phyloP scores from a whole-genome alignment of 1,284 basidiomycete genomes.

The Apiotrichum akiyoshidainum region DNA sequence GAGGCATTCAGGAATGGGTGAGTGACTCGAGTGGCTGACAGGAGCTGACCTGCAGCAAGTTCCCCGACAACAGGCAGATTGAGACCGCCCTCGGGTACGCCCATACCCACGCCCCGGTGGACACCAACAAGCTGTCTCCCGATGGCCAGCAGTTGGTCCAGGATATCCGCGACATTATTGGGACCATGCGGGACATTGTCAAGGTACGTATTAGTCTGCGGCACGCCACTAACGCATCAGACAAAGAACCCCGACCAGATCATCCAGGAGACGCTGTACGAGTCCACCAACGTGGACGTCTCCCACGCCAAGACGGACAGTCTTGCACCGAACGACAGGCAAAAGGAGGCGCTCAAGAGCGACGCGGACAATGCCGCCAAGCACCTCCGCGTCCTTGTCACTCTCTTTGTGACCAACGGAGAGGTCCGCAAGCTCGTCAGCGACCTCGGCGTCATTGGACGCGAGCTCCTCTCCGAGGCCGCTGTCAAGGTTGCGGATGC shows the following conservation, averaged over 20 bases:
- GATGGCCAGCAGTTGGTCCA: constrained; percentile 73
- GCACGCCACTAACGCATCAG: neutral
- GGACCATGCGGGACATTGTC: constrained; percentile 60
- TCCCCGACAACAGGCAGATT: constrained; percentile 77
- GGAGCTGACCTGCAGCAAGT: constrained; percentile 48
- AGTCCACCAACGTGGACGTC: too few relatives aligned
- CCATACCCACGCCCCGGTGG: constrained; percentile 64
- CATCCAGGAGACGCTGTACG: too few relatives aligned
- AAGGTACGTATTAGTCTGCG: constrained; percentile 43
- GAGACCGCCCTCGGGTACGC: constrained; percentile 69
- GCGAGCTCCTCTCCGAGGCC: constrained; percentile 76
- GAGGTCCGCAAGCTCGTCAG: constrained; percentile 84
- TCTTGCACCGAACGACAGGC: constrained; percentile 15
- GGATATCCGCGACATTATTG: constrained; percentile 59
- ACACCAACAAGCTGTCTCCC: constrained; percentile 63
- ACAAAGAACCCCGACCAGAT: too few relatives aligned
- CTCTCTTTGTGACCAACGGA: constrained; percentile 81
- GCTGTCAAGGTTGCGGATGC: constrained; percentile 70
- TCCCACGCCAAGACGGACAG: too few relatives aligned
- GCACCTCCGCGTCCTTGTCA: constrained; percentile 79
- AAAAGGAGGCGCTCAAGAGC: constrained; percentile 52
- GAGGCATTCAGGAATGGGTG: constrained; percentile 70
- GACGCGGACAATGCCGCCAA: constrained; percentile 68
- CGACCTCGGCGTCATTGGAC: constrained; percentile 77
- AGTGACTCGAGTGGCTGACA: constrained; percentile 14